Evolutionary conservation across 2,329 filamentous ascomycete species (phyloP).

Genomic region (Erysiphe pulchra): DNA sequence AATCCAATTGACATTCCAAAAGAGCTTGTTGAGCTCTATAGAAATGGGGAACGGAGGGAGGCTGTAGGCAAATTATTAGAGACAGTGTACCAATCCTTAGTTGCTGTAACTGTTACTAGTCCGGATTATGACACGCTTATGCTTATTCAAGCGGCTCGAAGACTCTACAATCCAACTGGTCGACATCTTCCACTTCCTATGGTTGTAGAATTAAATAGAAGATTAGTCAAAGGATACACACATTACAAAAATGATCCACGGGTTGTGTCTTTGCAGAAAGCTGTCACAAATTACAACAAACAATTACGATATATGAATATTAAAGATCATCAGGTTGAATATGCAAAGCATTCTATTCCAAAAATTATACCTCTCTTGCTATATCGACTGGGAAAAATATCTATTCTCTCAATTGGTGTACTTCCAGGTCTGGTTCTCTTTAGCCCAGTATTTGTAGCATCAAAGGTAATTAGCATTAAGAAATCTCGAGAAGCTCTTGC

Average conservation of each 20-base stretch:
- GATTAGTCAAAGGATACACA: slow-evolving; percentile 74
- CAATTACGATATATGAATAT: slow-evolving; percentile 66
- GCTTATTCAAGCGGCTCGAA: slow-evolving; percentile 78
- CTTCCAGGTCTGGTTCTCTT: slow-evolving; percentile 74
- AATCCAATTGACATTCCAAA: slow-evolving; percentile 62
- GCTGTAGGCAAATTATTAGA: slow-evolving; percentile 70
- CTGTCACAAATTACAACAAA: slow-evolving; percentile 66
- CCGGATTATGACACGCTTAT: slow-evolving; percentile 92
- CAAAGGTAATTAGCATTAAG: slow-evolving; percentile 55
- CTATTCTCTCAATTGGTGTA: slow-evolving; percentile 52
- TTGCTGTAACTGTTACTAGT: slow-evolving; percentile 71
- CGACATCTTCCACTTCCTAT: slow-evolving; percentile 82
- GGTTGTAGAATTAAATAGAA: slow-evolving; percentile 80
- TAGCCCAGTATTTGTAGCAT: slow-evolving; percentile 62
- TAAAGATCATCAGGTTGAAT: slow-evolving; percentile 83
- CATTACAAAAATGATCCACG: slow-evolving; percentile 78
- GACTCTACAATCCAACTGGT: slow-evolving; percentile 80
- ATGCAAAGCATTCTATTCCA: slow-evolving; percentile 57
- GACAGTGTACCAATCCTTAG: slow-evolving; percentile 60
- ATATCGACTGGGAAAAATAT: slow-evolving; percentile 56
- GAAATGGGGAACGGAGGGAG: slow-evolving; percentile 56
- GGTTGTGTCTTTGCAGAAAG: slow-evolving; percentile 47
- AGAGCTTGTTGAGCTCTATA: slow-evolving; percentile 68
- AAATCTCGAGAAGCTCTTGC: slow-evolving; percentile 69
- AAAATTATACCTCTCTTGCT: slow-evolving; percentile 53